A percentile compares a stretch with the other conserved stretches of the same genome.
These are phyloP conservation scores for Gracilaria domingensis DNA, from an alignment of 23 red algal species.

Conservation along the genomic window DNA sequence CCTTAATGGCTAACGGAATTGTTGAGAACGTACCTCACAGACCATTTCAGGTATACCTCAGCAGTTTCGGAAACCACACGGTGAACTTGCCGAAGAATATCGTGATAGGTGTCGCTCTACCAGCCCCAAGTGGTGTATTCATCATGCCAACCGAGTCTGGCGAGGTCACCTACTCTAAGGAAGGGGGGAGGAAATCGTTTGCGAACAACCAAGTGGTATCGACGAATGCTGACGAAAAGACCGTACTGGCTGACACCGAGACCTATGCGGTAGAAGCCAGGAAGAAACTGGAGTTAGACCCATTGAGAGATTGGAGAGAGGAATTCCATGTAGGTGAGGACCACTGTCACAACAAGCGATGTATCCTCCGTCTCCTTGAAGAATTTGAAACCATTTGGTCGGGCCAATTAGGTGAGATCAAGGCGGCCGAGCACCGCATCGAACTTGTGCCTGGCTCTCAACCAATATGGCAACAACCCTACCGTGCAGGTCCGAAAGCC, in stretches of 20 bases:
- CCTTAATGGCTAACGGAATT: slow-evolving; percentile 17
- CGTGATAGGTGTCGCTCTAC: not conserved
- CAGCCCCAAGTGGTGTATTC: not conserved
- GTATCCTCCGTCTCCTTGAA: no score
- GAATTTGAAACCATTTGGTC: not conserved
- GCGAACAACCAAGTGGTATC: no score
- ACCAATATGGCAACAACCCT: not conserved
- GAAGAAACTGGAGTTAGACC: not conserved
- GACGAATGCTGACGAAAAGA: no score
- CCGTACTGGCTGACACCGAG: no score
- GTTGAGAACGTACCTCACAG: not conserved
- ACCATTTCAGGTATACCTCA: not conserved
- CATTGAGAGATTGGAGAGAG: no score
- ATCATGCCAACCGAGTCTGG: not conserved
- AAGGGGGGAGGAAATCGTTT: no score
- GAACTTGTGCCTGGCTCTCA: not conserved
- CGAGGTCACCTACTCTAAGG: no score
- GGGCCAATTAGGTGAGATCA: not conserved
- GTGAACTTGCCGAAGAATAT: slow-evolving; percentile 17
- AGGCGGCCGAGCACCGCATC: not conserved
- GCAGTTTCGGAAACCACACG: not conserved
- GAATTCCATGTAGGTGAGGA: no score
- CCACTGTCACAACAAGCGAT: no score
- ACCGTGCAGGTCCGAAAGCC: not conserved
- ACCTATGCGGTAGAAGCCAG: not conserved